phyloP scores from a whole-genome alignment of 768 basidiomycete species.

The Trametopsis cervina region DNA sequence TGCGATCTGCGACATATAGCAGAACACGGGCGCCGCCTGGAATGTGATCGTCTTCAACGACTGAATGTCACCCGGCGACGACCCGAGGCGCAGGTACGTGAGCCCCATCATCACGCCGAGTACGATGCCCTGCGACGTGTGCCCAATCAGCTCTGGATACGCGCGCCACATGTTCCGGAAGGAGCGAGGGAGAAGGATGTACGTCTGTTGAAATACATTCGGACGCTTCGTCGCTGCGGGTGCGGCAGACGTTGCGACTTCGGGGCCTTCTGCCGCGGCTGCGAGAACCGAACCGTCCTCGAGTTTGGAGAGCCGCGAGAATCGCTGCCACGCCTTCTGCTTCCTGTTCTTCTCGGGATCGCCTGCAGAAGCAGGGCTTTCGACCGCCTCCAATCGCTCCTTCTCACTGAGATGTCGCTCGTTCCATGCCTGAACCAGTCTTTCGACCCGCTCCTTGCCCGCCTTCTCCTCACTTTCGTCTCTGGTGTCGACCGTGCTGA shows the following conservation, averaged over 20 bases:
- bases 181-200: constrained; percentile 4
- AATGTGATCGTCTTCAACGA: constrained; percentile 25
- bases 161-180: constrained; percentile 18
- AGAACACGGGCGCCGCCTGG: constrained; percentile 24
- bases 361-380: neutral
- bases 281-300: neutral
- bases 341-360: neutral
- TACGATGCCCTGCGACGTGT: constrained; percentile 18
- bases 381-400: neutral
- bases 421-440: constrained; percentile 4
- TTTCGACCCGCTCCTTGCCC: constrained; percentile 17
- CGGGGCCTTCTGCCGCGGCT: neutral
- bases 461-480: constrained; percentile 29
- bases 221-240: constrained; percentile 3
- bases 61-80: constrained; percentile 23
- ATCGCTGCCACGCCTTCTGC: neutral
- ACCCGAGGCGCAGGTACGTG: constrained; percentile 28
- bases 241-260: neutral
- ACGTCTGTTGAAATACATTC: constrained; percentile 6
- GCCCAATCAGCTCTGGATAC: constrained; percentile 19
- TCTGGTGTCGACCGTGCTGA: constrained; percentile 33
- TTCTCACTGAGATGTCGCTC: neutral
- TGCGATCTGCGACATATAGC: constrained; percentile 24
- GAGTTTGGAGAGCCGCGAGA: neutral
- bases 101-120: constrained; percentile 25